phyloP scores from a whole-genome alignment of 1,139 yeast genomes.

The Yamadazyma mexicana region DNA sequence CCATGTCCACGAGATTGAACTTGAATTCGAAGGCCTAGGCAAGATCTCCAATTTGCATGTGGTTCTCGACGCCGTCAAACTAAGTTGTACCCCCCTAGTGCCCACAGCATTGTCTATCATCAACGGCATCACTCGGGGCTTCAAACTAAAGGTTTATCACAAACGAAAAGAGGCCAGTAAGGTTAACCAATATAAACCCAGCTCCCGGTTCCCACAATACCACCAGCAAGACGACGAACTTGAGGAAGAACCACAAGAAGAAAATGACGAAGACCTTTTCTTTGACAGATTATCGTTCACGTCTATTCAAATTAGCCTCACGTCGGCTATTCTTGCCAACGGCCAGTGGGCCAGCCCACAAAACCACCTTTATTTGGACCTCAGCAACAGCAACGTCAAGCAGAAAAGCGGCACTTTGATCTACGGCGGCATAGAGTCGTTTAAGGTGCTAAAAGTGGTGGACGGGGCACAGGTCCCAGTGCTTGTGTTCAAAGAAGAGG shows the following conservation, averaged over 20 bases:
- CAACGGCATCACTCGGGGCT: constrained; percentile 30
- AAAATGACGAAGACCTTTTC: constrained; percentile 12
- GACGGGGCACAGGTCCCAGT: constrained; percentile 19
- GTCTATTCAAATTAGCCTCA: constrained; percentile 38
- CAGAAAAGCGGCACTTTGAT: constrained; percentile 41
- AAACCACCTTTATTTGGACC: constrained; percentile 26
- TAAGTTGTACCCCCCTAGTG: constrained; percentile 41
- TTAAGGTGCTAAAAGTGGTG: constrained; percentile 22
- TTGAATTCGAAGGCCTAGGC: constrained; percentile 55
- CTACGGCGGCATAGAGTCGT: constrained; percentile 48
- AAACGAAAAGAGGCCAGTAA: constrained; percentile 23
- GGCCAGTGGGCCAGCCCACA: constrained; percentile 40
- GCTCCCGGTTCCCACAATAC: constrained; percentile 31
- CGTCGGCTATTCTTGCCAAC: constrained; percentile 39
- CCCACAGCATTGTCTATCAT: constrained; percentile 36
- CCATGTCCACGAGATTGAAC: constrained; percentile 33
- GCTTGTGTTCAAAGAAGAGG: constrained; percentile 20
- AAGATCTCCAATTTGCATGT: constrained; percentile 48
- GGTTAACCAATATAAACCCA: constrained; percentile 4
- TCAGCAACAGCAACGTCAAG: constrained; percentile 22
- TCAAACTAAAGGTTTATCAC: constrained; percentile 31
- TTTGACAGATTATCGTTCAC: constrained; percentile 36
- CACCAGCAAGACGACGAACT: constrained; percentile 21
- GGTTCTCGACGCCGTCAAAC: constrained; percentile 42
- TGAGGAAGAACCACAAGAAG: constrained; percentile 4